Conservation (phyloP, 2,329 filamentous ascomycete species). For the Pyrenophora teres region DNA sequence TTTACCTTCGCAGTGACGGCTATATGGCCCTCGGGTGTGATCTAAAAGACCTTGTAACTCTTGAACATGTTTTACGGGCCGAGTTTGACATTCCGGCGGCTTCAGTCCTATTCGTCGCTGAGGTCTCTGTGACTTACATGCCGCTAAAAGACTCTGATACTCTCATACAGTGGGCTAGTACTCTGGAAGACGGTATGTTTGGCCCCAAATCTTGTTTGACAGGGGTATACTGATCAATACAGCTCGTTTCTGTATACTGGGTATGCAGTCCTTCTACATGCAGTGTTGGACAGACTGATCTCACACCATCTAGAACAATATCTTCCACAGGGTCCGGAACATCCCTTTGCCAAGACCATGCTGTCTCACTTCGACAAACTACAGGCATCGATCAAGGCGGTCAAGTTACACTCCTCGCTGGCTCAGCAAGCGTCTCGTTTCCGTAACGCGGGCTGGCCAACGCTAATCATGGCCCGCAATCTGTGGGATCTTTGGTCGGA, state of each 20-base stretch:
- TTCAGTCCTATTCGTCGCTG: slow-evolving; percentile 78
- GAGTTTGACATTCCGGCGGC: slow-evolving; percentile 64
- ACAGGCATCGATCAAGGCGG: slow-evolving; percentile 75
- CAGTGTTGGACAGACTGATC: slow-evolving; percentile 4
- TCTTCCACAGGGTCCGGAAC: slow-evolving; percentile 73
- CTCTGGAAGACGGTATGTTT: slow-evolving; percentile 66
- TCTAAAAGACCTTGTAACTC: slow-evolving; percentile 66
- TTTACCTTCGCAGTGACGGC: slow-evolving; percentile 59
- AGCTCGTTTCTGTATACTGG: slow-evolving; percentile 80
- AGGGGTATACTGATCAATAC: slow-evolving; percentile 17
- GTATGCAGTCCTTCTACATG: slow-evolving; percentile 7
- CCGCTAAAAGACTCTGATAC: slow-evolving; percentile 72
- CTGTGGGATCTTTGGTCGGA: slow-evolving; percentile 85
- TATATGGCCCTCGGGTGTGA: slow-evolving; percentile 86
- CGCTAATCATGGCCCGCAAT: slow-evolving; percentile 63
- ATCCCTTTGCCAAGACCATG: slow-evolving; percentile 89
- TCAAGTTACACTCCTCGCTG: slow-evolving; percentile 70
- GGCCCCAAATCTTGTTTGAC: background rate
- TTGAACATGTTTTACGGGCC: slow-evolving; percentile 64
- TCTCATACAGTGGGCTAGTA: slow-evolving; percentile 78
- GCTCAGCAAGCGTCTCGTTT: slow-evolving; percentile 73
- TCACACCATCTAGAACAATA: slow-evolving; percentile 66
- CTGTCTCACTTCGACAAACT: slow-evolving; percentile 80
- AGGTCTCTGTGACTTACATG: slow-evolving; percentile 94
- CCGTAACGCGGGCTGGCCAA: slow-evolving; percentile 67